Conservation (phyloP, 2,329 filamentous ascomycete genomes). For the Fusarium bulbicola region DNA sequence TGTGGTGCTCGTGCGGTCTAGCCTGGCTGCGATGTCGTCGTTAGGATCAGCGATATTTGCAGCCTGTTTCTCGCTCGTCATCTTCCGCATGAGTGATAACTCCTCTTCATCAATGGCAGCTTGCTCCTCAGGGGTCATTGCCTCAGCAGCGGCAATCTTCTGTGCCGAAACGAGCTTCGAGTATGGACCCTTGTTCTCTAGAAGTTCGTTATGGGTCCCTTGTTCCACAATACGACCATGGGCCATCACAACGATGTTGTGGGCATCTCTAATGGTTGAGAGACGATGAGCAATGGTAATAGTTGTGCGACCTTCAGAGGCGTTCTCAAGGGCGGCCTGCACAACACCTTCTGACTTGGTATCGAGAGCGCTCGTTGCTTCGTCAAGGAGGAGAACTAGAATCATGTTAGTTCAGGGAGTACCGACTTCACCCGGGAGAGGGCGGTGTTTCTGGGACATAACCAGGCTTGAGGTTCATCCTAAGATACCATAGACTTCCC, state of each 20-base stretch:
- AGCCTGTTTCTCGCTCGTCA: slow-evolving; percentile 52
- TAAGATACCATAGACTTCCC: no score
- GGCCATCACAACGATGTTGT: slow-evolving; percentile 96
- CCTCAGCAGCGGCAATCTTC: slow-evolving; percentile 73
- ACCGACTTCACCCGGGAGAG: no score
- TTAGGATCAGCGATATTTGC: slow-evolving; percentile 65
- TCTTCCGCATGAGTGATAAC: slow-evolving; percentile 60
- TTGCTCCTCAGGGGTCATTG: slow-evolving; percentile 61
- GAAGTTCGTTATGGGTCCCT: slow-evolving; percentile 83
- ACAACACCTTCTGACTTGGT: slow-evolving; percentile 95
- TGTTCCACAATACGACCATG: slow-evolving; percentile 90
- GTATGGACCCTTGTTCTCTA: slow-evolving; percentile 78
- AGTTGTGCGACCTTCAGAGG: slow-evolving; percentile 86
- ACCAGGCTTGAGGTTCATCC: no score
- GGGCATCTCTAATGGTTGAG: slow-evolving; percentile 91
- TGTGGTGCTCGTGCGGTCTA: slow-evolving; percentile 63
- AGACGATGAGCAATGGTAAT: slow-evolving; percentile 96
- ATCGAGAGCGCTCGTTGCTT: slow-evolving; percentile 93
- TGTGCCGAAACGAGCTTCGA: slow-evolving; percentile 89
- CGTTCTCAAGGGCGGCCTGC: slow-evolving; percentile 89
- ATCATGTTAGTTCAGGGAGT: slow-evolving; percentile 23
- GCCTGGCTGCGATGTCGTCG: slow-evolving; percentile 67
- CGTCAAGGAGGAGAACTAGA: slow-evolving; percentile 83
- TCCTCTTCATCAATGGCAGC: slow-evolving; percentile 60
- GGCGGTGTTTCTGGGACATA: no score